Evolutionary conservation across 2,329 filamentous ascomycete genomes (phyloP), one percentile per base, ranked within the genome.

Genomic region (Helotiales sp.): DNA sequence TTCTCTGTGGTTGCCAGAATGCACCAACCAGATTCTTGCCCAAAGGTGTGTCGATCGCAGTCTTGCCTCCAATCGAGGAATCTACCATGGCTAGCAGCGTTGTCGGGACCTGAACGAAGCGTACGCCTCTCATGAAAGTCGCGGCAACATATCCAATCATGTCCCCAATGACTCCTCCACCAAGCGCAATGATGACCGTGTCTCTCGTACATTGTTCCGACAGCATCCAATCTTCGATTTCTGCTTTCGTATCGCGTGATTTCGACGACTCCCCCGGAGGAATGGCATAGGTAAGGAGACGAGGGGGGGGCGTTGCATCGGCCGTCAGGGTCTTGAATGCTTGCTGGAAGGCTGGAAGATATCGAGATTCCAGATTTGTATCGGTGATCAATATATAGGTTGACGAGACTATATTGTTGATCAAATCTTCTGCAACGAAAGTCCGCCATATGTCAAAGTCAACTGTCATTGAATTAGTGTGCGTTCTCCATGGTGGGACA

Each of bases 381-480:
- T 99, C 95, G 74, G 95, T 98, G 69, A 99, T 90, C 61, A 99
- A 87, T 58, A 98, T 89, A 73, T 98, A 99, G 60, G 93, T 98
- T 17, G 92, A 96, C 19, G 93, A 95, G 51, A 83, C 75, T 60
- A 95, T 80, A 71, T 88, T 90, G 55, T 81, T 76, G 62, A 98
- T 79, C 56, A 99, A 81, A 75, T 99, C 93, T 66, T 86, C 77
- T 53, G 87, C 86, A 62, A 98, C 87, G 72, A 90, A 95, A 70
- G 82, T 82, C 63, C 88, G 84, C 91, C 93, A 97, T 55, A 99
- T 84, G 64, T 89, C 91, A 72, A 96, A 91, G 72, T 97, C 91
- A 69, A 97, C 88, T 63, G 97, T 81, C 67, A 99, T 98, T 88
- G 89, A 67, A 33, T 33, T 33, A 7, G 7, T 33, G 30, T 33